Evolutionary conservation across 768 basidiomycete genomes (phyloP).

Genomic region (Pisolithus sp.): DNA sequence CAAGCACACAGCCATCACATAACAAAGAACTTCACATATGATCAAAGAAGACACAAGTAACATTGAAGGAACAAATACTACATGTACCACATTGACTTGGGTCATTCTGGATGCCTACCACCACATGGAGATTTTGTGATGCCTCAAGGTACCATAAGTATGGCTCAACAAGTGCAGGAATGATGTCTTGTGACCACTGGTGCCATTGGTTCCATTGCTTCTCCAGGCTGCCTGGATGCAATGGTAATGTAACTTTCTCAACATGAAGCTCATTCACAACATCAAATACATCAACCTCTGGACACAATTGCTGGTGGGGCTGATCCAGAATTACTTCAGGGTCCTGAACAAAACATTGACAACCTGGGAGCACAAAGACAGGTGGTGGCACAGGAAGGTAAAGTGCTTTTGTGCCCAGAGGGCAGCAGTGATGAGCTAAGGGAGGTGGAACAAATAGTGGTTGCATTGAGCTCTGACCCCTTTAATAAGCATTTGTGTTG

Average conservation of each 20-base stretch:
- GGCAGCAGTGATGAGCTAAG: no score
- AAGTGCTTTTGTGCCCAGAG: no score
- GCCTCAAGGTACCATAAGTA: neutral
- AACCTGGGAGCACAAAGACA: no score
- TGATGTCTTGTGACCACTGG: neutral
- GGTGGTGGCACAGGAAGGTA: no score
- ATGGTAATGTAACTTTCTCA: no score
- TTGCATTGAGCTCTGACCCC: neutral
- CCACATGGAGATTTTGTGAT: neutral
- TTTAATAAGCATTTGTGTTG: no score
- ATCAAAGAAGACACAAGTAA: neutral
- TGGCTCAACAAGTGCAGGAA: neutral
- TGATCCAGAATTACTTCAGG: no score
- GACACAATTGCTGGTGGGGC: no score
- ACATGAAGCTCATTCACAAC: no score
- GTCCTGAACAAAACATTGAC: no score
- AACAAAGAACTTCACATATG: neutral
- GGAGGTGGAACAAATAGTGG: neutral
- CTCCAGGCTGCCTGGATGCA: neutral
- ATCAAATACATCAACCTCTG: no score
- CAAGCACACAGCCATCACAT: no score
- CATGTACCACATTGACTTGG: neutral
- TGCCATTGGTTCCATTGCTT: neutral
- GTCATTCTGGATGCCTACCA: neutral
- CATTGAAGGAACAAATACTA: neutral